These are phyloP conservation scores for Penicillium oxalicum DNA, from an alignment of 2,329 filamentous ascomycete genomes.

Conservation along the genomic window DNA sequence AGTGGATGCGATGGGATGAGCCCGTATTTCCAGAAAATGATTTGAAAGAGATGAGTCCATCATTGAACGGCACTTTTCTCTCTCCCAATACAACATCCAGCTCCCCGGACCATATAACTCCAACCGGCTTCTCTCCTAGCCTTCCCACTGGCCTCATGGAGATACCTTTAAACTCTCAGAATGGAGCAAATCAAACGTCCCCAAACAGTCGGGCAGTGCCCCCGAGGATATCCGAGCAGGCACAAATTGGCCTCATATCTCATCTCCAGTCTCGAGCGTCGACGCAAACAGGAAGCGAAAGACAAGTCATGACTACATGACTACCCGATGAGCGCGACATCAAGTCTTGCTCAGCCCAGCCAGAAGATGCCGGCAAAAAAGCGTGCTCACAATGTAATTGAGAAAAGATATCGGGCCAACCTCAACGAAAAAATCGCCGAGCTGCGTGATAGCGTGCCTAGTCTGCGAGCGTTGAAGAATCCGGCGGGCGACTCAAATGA, in stretches of 20 bases:
- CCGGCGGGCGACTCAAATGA: conserved; percentile 37
- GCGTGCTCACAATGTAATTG: conserved; percentile 96
- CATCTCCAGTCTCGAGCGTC: conserved; percentile 24
- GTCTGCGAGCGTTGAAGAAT: conserved; percentile 70
- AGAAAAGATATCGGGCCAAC: conserved; percentile 93
- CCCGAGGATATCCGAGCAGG: conserved; percentile 2
- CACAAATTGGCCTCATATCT: conserved; percentile 20
- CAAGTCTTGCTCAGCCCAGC: conserved; percentile 23
- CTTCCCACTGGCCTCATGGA: conserved; percentile 28
- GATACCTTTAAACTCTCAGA: conserved; percentile 19
- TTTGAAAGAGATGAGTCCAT: conserved; percentile 22
- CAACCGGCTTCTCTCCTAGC: conserved; percentile 27
- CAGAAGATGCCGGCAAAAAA: conserved; percentile 69
- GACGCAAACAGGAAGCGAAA: conserved; percentile 59
- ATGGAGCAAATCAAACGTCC: background rate
- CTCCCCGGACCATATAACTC: conserved; percentile 17
- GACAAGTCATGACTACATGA: conserved; percentile 57
- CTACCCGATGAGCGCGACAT: conserved; percentile 30
- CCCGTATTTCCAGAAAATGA: conserved; percentile 26
- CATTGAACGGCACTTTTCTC: conserved; percentile 21
- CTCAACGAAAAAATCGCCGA: conserved; percentile 96
- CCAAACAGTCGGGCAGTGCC: conserved; percentile 1
- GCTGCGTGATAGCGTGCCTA: conserved; percentile 84
- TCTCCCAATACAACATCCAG: conserved; percentile 23
- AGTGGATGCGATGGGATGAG: conserved; percentile 44